Percentiles rank a stretch among this genome's conserved stretches.
Evolutionary conservation across 345 rosid genomes (phyloP).

Genomic region (Erysimum cheiranthoides): DNA sequence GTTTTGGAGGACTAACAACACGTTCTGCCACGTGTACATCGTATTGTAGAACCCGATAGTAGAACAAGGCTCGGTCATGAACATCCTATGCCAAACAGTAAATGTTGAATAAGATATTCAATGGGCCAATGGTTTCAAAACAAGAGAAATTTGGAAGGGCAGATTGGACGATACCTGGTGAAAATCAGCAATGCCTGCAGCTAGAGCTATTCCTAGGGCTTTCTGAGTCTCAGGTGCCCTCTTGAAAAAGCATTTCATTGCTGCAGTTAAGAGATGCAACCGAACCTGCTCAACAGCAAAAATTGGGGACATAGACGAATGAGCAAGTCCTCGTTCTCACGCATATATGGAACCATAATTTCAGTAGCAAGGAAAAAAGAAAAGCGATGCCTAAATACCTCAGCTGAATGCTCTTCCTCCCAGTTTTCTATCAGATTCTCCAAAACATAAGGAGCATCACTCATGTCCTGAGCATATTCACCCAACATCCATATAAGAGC

Average conservation of each 20-base stretch:
- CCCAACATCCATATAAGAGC: constrained; percentile 99
- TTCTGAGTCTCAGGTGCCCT: constrained; percentile 96
- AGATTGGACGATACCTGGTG: constrained; percentile 67
- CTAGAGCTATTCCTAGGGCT: constrained; percentile 83
- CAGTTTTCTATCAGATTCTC: constrained; percentile 88
- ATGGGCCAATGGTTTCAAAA: constrained; percentile 9
- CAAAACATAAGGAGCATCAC: constrained; percentile 90
- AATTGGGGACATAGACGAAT: constrained; percentile 20
- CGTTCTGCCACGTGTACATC: constrained; percentile 78
- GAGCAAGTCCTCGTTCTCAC: constrained; percentile 22
- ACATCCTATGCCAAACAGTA: constrained; percentile 73
- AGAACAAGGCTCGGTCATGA: constrained; percentile 98
- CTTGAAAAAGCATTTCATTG: constrained; percentile 94
- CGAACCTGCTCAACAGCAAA: constrained; percentile 72
- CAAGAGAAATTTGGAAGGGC: constrained; percentile 20
- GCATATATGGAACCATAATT: constrained; percentile 28
- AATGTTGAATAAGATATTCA: constrained; percentile 24
- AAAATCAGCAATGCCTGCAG: constrained; percentile 87
- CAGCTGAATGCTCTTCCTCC: constrained; percentile 96
- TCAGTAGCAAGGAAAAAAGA: constrained; percentile 21
- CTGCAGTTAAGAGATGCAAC: constrained; percentile 93
- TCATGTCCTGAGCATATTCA: constrained; percentile 98
- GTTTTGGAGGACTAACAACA: constrained; percentile 94
- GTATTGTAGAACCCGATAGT: constrained; percentile 86
- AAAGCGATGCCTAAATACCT: constrained; percentile 53